phyloP scores from a whole-genome alignment of 2,329 filamentous ascomycete genomes.

The Pochonia chlamydosporia region DNA sequence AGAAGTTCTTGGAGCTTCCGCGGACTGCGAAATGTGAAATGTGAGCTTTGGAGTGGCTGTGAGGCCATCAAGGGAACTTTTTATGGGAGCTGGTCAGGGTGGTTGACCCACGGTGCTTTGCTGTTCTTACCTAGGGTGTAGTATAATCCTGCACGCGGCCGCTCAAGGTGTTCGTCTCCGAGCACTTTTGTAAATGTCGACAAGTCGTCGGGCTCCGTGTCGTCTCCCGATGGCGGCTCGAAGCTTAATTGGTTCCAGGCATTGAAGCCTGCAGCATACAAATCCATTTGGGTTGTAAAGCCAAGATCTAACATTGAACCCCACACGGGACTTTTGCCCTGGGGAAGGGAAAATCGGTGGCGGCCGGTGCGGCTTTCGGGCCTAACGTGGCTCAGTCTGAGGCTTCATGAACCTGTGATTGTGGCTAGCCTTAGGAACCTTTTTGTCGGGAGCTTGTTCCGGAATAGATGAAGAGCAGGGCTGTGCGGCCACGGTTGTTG shows the following conservation, averaged over 20 bases:
- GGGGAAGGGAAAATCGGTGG: background rate
- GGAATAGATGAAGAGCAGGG: background rate
- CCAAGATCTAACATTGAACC: background rate
- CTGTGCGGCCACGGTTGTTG: too few species aligned
- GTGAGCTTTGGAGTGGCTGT: background rate
- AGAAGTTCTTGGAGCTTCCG: background rate
- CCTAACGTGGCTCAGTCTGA: background rate
- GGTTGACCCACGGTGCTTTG: too few species aligned
- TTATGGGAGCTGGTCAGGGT: background rate
- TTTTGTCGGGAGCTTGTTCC: background rate
- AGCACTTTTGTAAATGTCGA: conserved; percentile 37
- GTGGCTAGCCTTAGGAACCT: background rate
- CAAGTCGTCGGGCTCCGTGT: conserved; percentile 39
- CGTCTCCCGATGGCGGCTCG: background rate
- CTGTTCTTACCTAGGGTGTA: conserved; percentile 41
- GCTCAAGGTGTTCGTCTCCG: conserved; percentile 25
- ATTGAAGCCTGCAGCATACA: conserved; percentile 53
- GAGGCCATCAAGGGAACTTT: background rate
- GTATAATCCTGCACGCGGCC: conserved; percentile 30
- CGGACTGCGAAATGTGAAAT: conserved; percentile 1
- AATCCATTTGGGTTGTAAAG: conserved; percentile 29
- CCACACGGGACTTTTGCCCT: conserved; percentile 1
- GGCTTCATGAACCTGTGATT: background rate
- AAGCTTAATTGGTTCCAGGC: conserved; percentile 51
- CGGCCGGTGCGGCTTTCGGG: background rate